These are phyloP conservation scores for Teratosphaeria pseudoeucalypti DNA, from an alignment of 2,329 filamentous ascomycete genomes.

Conservation along the genomic window DNA sequence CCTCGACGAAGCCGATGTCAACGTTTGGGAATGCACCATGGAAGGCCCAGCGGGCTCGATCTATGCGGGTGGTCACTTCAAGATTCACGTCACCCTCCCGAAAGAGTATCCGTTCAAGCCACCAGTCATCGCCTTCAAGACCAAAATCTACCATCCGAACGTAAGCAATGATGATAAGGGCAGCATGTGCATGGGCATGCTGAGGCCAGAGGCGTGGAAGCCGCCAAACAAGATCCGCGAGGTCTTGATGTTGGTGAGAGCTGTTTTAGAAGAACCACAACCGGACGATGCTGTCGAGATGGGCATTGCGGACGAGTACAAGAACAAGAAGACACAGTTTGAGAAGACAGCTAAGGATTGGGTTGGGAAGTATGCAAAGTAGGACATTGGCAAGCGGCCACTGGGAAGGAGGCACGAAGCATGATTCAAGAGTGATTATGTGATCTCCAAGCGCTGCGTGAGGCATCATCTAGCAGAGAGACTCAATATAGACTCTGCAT, in stretches of 20 bases:
- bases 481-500: not conserved
- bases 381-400: not conserved
- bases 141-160: conserved; percentile 93
- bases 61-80: conserved; percentile 56
- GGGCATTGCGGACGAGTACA: conserved; percentile 75
- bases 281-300: conserved; percentile 83
- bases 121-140: conserved; percentile 66
- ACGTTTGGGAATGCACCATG: conserved; percentile 58
- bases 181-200: conserved; percentile 73
- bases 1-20: conserved; percentile 53
- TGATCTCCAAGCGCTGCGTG: not conserved
- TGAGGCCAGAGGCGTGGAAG: conserved; percentile 87
- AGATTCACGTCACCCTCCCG: conserved; percentile 62
- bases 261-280: conserved; percentile 69
- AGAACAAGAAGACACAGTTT: conserved; percentile 55
- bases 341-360: conserved; percentile 66
- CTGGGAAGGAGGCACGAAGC: not conserved
- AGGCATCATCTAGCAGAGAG: not conserved
- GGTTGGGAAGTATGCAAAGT: conserved; percentile 59
- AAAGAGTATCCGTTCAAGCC: conserved; percentile 84
- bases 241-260: conserved; percentile 67
- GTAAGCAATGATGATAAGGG: conserved; percentile 78
- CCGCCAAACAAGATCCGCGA: conserved; percentile 65
- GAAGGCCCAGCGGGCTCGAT: conserved; percentile 44
- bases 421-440: not conserved